These are phyloP conservation scores for Davidsoniella eucalypti DNA, from an alignment of 2,329 filamentous ascomycete species.

Conservation along the genomic window DNA sequence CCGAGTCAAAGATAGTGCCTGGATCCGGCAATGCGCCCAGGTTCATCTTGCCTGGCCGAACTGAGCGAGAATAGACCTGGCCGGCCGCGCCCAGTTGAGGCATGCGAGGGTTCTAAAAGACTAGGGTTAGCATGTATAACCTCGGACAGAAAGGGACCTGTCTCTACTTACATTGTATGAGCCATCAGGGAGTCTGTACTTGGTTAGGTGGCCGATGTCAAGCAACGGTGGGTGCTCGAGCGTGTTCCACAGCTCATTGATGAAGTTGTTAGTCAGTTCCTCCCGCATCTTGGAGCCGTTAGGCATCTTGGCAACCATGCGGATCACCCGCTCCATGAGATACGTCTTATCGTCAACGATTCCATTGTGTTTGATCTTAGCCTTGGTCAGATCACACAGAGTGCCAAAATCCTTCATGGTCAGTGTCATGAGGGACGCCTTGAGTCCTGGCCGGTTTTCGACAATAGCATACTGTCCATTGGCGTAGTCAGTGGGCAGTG, in stretches of 20 bases:
- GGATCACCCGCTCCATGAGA: constrained; percentile 58
- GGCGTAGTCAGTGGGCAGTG: constrained; percentile 45
- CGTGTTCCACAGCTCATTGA: constrained; percentile 53
- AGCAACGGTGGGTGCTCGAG: constrained; percentile 57
- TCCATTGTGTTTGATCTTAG: constrained; percentile 44
- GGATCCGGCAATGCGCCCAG: constrained; percentile 53
- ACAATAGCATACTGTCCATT: constrained; percentile 40
- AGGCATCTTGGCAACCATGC: constrained; percentile 50
- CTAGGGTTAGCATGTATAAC: neutral
- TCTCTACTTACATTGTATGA: constrained; percentile 40
- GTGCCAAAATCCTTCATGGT: constrained; percentile 42
- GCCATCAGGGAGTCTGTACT: constrained; percentile 54
- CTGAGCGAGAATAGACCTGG: constrained; percentile 49
- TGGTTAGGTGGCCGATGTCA: constrained; percentile 44
- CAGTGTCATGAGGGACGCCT: constrained; percentile 41
- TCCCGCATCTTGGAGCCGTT: constrained; percentile 42
- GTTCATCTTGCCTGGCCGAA: constrained; percentile 40
- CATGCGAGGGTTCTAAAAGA: constrained; percentile 40
- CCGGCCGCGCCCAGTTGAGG: constrained; percentile 52
- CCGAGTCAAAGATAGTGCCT: constrained; percentile 40
- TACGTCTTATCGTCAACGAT: constrained; percentile 60
- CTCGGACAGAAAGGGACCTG: neutral
- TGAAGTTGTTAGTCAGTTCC: constrained; percentile 48
- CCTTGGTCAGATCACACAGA: constrained; percentile 41
- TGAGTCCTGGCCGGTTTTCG: constrained; percentile 33